phyloP scores from a whole-genome alignment of 2,329 filamentous ascomycete genomes.

The Cladosporium sp. region DNA sequence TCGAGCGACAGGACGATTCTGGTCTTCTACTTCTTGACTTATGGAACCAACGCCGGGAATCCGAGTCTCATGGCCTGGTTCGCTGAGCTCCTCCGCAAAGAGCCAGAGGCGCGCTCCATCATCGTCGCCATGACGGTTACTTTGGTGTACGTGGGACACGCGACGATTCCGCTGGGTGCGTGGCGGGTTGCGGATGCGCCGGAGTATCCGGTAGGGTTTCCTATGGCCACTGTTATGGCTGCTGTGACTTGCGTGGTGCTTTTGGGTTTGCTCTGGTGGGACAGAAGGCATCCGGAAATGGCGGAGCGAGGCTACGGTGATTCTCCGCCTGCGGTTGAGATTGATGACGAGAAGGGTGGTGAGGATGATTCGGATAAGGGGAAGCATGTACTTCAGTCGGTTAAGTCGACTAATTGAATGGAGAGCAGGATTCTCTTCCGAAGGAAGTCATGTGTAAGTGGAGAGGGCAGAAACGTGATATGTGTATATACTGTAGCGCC shows the following conservation, averaged over 20 bases:
- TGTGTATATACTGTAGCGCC: too few species aligned
- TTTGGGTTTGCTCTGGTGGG: neutral
- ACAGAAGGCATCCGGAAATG: neutral
- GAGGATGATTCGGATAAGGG: too few species aligned
- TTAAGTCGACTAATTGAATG: too few species aligned
- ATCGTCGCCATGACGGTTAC: constrained; percentile 4
- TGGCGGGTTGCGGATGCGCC: constrained; percentile 4
- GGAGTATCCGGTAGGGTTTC: neutral
- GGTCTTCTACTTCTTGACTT: neutral
- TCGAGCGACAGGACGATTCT: constrained; percentile 1
- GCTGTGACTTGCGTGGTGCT: neutral
- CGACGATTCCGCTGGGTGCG: neutral
- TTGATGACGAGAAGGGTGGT: too few species aligned
- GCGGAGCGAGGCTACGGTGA: neutral
- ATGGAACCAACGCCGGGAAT: neutral
- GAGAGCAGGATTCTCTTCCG: too few species aligned
- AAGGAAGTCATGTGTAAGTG: too few species aligned
- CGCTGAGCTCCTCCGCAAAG: neutral
- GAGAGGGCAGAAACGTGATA: too few species aligned
- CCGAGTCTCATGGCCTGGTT: constrained; percentile 4
- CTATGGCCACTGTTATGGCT: constrained; percentile 1
- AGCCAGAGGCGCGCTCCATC: neutral
- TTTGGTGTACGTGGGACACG: constrained; percentile 1
- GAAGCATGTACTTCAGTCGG: too few species aligned
- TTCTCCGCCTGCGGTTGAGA: too few species aligned